A percentile compares a stretch with the other conserved stretches of the same genome.
These are phyloP conservation scores for Diaporthe sp. DNA, from an alignment of 2,329 filamentous ascomycete genomes.

Conservation along the genomic window DNA sequence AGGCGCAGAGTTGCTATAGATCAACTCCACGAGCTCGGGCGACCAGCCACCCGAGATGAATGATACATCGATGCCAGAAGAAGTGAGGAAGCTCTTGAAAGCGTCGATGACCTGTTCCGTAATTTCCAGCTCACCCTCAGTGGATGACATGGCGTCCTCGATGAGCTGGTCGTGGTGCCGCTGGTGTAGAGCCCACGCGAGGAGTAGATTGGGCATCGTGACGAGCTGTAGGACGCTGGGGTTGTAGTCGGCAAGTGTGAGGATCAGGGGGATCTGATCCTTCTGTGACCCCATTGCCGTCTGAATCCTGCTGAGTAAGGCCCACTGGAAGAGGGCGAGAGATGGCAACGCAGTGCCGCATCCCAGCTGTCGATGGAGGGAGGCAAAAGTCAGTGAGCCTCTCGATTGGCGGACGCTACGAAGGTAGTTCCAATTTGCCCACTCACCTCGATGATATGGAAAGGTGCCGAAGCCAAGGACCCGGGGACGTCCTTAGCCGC, in stretches of 20 bases:
- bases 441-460: conserved; percentile 69
- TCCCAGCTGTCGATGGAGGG: conserved; percentile 70
- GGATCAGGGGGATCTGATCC: conserved; percentile 59
- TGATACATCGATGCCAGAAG: conserved; percentile 67
- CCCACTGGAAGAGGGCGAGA: conserved; percentile 78
- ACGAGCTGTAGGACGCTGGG: conserved; percentile 82
- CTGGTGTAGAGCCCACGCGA: conserved; percentile 74
- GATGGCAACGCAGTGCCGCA: conserved; percentile 84
- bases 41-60: conserved; percentile 86
- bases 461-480: conserved; percentile 51
- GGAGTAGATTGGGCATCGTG: conserved; percentile 82
- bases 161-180: conserved; percentile 55
- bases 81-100: conserved; percentile 69
- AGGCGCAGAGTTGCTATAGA: conserved; percentile 52
- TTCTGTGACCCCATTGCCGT: conserved; percentile 16
- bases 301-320: conserved; percentile 45
- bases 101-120: conserved; percentile 68
- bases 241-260: conserved; percentile 86
- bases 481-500: conserved; percentile 57
- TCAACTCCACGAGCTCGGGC: conserved; percentile 71
- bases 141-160: conserved; percentile 59
- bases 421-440: conserved; percentile 32
- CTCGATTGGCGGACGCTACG: conserved; percentile 36
- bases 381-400: conserved; percentile 42
- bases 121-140: conserved; percentile 75